A percentile compares a stretch with the other conserved stretches of the same genome.
Evolutionary conservation across 768 basidiomycete genomes (phyloP).

Genomic region (Rhizopogon sp.): DNA sequence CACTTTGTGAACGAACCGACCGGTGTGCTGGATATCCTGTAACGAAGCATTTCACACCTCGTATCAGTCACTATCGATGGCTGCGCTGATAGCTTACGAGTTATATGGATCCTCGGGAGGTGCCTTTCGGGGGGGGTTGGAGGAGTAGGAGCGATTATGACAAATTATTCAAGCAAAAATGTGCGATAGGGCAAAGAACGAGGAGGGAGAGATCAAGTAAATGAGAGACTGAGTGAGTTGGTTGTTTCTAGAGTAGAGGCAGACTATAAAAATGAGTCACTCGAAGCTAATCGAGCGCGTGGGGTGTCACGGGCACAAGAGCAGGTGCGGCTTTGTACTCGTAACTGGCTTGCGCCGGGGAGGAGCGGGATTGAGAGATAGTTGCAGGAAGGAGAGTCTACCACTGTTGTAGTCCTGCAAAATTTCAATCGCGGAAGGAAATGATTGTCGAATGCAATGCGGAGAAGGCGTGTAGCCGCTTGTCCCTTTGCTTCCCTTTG

Average conservation of each 20-base stretch:
- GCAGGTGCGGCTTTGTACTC: constrained; percentile 23
- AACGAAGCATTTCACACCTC: constrained; percentile 2
- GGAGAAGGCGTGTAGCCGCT: constrained; percentile 49
- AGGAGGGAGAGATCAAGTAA: constrained; percentile 28
- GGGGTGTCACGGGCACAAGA: constrained; percentile 20
- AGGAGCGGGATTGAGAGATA: constrained; percentile 10
- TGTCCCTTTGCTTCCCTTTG: constrained; percentile 33
- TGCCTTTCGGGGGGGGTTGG: not conserved
- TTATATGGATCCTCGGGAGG: constrained; percentile 6
- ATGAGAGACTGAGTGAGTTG: constrained; percentile 30
- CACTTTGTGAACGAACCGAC: not conserved
- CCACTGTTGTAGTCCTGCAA: constrained; percentile 29
- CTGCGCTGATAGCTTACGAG: constrained; percentile 14
- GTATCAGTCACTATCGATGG: constrained; percentile 3
- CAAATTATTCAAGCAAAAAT: constrained; percentile 11
- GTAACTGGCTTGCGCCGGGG: constrained; percentile 19
- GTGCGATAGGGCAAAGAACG: constrained; percentile 10
- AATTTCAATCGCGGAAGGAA: constrained; percentile 45
- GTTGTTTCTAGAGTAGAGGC: constrained; percentile 16
- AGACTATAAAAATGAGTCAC: constrained; percentile 33
- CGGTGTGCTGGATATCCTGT: not conserved
- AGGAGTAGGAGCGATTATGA: constrained; percentile 16
- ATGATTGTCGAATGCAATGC: constrained; percentile 35
- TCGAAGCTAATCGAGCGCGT: constrained; percentile 53
- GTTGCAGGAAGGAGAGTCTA: constrained; percentile 3